A percentile compares a stretch with the other conserved stretches of the same genome.
Evolutionary conservation across 176 grass and related monocot species (phyloP).

Genomic region (Oryza rufipogon): DNA sequence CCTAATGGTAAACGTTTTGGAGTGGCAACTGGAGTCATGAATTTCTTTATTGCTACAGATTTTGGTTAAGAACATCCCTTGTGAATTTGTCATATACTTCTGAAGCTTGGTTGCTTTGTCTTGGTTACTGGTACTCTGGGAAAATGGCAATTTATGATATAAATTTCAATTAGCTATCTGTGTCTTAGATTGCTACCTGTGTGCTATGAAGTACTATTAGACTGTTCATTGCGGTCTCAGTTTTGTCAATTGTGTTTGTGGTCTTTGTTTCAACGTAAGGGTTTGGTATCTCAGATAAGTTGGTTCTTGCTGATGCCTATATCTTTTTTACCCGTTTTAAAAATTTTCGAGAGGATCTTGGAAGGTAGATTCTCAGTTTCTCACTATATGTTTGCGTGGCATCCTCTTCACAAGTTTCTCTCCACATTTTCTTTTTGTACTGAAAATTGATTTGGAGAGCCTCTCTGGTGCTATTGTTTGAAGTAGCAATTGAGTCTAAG

Average conservation of each 20-base stretch:
- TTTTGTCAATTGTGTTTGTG: slow-evolving; percentile 16
- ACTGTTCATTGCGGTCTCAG: not conserved
- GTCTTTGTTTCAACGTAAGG: slow-evolving; percentile 18
- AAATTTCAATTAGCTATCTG: slow-evolving; percentile 37
- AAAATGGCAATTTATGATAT: slow-evolving; percentile 42
- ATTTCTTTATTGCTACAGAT: slow-evolving; percentile 38
- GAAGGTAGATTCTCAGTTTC: not conserved
- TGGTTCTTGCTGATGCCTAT: slow-evolving; percentile 18
- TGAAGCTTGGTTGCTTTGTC: slow-evolving; percentile 47
- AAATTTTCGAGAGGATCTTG: not conserved
- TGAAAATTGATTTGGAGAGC: not conserved
- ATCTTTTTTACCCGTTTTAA: not conserved
- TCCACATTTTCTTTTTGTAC: not conserved
- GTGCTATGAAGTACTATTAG: slow-evolving; percentile 39
- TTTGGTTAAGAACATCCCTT: slow-evolving; percentile 49
- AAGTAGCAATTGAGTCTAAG: not conserved
- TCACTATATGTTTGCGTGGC: not conserved
- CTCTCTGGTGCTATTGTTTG: not conserved
- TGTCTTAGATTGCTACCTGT: slow-evolving; percentile 49
- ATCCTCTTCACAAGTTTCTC: not conserved
- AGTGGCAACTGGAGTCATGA: slow-evolving; percentile 55
- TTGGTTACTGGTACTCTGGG: slow-evolving; percentile 41
- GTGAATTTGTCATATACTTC: slow-evolving; percentile 42
- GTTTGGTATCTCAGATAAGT: slow-evolving; percentile 1
- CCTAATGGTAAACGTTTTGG: slow-evolving; percentile 53